Percentiles rank a stretch among this genome's conserved stretches.
These are phyloP conservation scores for Aristolochia contorta DNA, from an alignment of 164 flowering plant species.

Conservation along the genomic window DNA sequence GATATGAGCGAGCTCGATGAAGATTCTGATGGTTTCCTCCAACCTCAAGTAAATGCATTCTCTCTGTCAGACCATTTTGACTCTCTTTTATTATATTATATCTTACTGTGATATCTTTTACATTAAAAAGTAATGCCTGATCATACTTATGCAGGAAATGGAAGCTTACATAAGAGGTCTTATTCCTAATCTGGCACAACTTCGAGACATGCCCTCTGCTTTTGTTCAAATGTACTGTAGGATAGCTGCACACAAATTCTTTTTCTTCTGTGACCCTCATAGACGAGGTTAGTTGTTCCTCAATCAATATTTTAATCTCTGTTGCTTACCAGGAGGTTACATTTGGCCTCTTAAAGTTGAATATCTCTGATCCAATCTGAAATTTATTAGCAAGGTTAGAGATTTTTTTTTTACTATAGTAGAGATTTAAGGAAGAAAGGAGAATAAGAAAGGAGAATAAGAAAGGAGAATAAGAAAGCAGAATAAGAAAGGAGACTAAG, in stretches of 20 bases:
- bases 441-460: too few species aligned
- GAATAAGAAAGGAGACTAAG: too few species aligned
- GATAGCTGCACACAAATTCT: constrained; percentile 93
- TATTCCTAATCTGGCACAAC: constrained; percentile 93
- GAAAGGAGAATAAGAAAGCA: too few species aligned
- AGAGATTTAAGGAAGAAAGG: too few species aligned
- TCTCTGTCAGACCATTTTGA: too few species aligned
- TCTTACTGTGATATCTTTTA: background rate
- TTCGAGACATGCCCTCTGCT: constrained; percentile 83
- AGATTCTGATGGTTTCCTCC: constrained; percentile 98
- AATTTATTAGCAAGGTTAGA: too few species aligned
- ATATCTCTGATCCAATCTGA: too few species aligned
- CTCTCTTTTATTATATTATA: background rate
- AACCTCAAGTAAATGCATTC: constrained; percentile 53
- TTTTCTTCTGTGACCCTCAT: constrained; percentile 97
- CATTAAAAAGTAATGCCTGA: background rate
- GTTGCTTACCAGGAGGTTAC: background rate
- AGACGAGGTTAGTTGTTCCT: constrained; percentile 63
- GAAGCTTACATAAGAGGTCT: constrained; percentile 91
- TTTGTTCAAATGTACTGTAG: constrained; percentile 90
- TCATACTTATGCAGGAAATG: constrained; percentile 64
- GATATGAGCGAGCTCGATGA: constrained; percentile 99
- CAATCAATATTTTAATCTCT: background rate
- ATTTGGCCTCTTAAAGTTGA: too few species aligned
- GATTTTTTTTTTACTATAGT: too few species aligned